These are phyloP conservation scores for Lanmaoa pseudosensibilis DNA, from an alignment of 768 basidiomycete genomes.

Conservation along the genomic window DNA sequence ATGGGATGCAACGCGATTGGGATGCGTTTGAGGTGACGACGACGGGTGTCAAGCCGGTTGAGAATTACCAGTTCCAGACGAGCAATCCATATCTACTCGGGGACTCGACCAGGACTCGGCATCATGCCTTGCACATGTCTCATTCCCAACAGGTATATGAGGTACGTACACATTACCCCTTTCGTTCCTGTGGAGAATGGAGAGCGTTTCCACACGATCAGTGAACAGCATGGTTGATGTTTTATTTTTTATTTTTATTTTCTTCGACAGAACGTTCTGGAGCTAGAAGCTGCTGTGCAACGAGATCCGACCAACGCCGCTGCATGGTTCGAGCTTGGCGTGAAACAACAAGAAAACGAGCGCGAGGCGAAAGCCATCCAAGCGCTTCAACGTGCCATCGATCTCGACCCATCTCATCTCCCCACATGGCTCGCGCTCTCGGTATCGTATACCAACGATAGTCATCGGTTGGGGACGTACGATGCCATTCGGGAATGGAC, in stretches of 20 bases:
- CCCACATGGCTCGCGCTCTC: constrained; percentile 89
- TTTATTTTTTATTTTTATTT: constrained; percentile 10
- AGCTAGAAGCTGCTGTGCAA: constrained; percentile 88
- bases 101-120: constrained; percentile 50
- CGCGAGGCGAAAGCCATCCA: constrained; percentile 87
- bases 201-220: no score
- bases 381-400: constrained; percentile 77
- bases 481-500: constrained; percentile 87
- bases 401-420: constrained; percentile 74
- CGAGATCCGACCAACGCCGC: constrained; percentile 64
- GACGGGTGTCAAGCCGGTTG: constrained; percentile 56
- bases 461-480: constrained; percentile 69
- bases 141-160: constrained; percentile 35
- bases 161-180: constrained; percentile 32
- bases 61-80: constrained; percentile 67
- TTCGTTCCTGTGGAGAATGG: constrained; percentile 15
- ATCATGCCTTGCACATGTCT: constrained; percentile 41
- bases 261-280: constrained; percentile 71
- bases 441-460: constrained; percentile 90
- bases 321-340: constrained; percentile 90
- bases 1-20: constrained; percentile 72
- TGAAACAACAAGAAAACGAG: constrained; percentile 98
- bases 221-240: constrained; percentile 17
- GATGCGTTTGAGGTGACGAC: constrained; percentile 77
- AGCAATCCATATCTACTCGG: constrained; percentile 79